Conservation (phyloP, 345 rosid genomes). For the Gossypium mustelinum region DNA sequence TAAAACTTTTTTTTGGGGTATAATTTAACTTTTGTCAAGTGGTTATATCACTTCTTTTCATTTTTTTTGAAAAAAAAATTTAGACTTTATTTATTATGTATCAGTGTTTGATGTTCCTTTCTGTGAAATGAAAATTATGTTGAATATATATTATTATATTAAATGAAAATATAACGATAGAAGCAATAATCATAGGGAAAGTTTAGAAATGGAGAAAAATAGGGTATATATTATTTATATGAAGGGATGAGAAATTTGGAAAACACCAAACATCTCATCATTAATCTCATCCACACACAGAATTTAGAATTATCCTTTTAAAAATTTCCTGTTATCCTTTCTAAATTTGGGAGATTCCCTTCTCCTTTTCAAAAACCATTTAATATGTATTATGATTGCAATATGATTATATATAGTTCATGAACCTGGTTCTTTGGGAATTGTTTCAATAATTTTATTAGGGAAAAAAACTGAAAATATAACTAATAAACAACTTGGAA, state of each 20-base stretch:
- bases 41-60: too few species aligned
- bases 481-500: too few species aligned
- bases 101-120: too few species aligned
- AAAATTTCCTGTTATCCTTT: neutral
- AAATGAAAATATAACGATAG: too few species aligned
- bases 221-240: too few species aligned
- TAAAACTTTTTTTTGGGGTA: too few species aligned
- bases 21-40: too few species aligned
- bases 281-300: neutral
- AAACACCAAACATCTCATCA: slow-evolving; percentile 11
- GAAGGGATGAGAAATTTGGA: neutral
- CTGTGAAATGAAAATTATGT: too few species aligned
- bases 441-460: neutral
- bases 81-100: too few species aligned
- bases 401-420: neutral
- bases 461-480: too few species aligned
- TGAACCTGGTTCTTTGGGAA: neutral
- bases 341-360: slow-evolving; percentile 1
- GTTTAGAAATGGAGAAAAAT: neutral
- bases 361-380: neutral
- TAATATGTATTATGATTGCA: neutral
- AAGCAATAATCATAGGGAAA: neutral
- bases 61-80: too few species aligned
- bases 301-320: neutral
- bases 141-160: too few species aligned